Percentiles rank a stretch among this genome's conserved stretches.
phyloP scores from a whole-genome alignment of 768 basidiomycete species.

The Lanmaoa rubissima region DNA sequence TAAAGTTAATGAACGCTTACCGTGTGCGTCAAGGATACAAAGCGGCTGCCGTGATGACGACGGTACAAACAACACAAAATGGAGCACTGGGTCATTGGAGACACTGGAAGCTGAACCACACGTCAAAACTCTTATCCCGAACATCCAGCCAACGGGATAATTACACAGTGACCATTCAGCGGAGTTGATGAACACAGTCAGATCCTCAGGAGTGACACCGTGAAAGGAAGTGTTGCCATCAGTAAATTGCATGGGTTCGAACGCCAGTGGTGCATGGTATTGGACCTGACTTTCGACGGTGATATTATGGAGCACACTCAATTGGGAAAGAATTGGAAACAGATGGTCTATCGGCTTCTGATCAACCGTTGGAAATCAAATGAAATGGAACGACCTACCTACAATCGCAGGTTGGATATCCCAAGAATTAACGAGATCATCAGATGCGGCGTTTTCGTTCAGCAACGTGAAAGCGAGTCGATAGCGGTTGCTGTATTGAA shows the following conservation, averaged over 20 bases:
- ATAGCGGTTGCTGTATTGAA: conserved; percentile 79
- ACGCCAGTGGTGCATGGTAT: conserved; percentile 85
- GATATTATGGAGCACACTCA: conserved; percentile 79
- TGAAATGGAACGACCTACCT: conserved; percentile 45
- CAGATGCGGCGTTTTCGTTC: conserved; percentile 82
- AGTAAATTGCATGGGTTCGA: conserved; percentile 51
- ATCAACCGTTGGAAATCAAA: conserved; percentile 18
- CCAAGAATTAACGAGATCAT: conserved; percentile 64
- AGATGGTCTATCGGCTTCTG: conserved; percentile 55
- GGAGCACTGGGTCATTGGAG: conserved; percentile 90
- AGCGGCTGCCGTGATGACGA: conserved; percentile 67
- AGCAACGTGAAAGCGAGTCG: conserved; percentile 90
- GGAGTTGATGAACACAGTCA: conserved; percentile 93
- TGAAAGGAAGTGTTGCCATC: conserved; percentile 40
- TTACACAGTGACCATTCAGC: conserved; percentile 94
- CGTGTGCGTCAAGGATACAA: conserved; percentile 54
- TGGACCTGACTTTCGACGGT: conserved; percentile 94
- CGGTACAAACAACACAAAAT: conserved; percentile 90
- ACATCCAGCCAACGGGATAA: conserved; percentile 18
- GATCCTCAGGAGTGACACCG: conserved; percentile 73
- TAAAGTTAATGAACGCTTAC: conserved; percentile 32
- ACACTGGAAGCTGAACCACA: conserved; percentile 73
- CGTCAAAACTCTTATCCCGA: conserved; percentile 2
- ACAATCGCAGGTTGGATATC: conserved; percentile 62
- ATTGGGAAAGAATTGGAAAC: conserved; percentile 55